Base-by-base conservation (phyloP, 208 protist species). In the Trypanosoma grayi region DNA sequence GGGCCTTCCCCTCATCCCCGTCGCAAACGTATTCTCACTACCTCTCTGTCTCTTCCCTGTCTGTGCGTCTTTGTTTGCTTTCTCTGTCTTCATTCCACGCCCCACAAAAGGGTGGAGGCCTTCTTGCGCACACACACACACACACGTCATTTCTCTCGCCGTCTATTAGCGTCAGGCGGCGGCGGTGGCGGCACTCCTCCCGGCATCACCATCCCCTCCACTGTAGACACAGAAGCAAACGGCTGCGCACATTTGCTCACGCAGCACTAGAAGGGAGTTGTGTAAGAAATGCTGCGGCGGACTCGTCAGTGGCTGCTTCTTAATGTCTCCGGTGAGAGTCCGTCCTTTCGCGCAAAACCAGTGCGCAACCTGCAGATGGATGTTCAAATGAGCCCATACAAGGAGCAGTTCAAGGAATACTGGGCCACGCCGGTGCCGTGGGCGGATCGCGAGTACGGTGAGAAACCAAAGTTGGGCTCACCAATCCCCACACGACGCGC, bases 321-420 rank as follows among this genome's bases (percentile, higher is more conserved):
- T 52, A 94, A 90, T 59, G 76, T 92, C 8, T 78, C 80, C 0
- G 79, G 77, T 27, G 88, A 94, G 69, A 92, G 83, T 63, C 88
- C 88, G 0, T 79, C 75, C 44, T 92, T 89, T 45, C 85, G 88
- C 41, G 81, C 80, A 4, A 90, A 92, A 45, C 88, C 85, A 0
- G 67, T 89, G 34, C 76, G 80, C 4, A 85, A 94, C 48, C 69
- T 86, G 10, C 76, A 88, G 25, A 66, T 90, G 41, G 85, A 94
- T 43, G 88, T 85, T 5, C 79, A 86, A 34, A 75, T 81, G 56
- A 91, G 83, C 59, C 88, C 85, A 18, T 94, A 94, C 72, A 94
- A 94, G 73, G 88, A 94, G 73, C 83, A 92, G 60, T 94, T 94
- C 65, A 94, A 94, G 60, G 82, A 92, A 44, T 94, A 81, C 76